phyloP scores from a whole-genome alignment of 371 early-diverging fungal species.

The Mortierella sp. region DNA sequence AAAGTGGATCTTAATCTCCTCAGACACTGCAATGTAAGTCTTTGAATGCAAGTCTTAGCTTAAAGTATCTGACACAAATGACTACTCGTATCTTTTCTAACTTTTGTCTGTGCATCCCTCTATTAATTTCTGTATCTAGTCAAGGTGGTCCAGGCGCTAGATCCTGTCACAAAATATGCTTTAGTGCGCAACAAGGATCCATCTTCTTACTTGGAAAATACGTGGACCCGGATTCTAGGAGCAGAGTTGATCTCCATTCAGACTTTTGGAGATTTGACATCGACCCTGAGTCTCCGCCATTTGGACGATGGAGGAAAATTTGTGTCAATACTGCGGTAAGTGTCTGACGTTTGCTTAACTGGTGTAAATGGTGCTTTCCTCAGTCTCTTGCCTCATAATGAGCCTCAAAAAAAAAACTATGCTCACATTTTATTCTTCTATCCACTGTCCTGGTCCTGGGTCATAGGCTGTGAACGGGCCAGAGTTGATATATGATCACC shows the following conservation, averaged over 20 bases:
- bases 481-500: slow-evolving; percentile 91
- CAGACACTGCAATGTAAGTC: slow-evolving; percentile 75
- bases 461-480: slow-evolving; percentile 83
- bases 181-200: slow-evolving; percentile 76
- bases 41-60: too few relatives aligned
- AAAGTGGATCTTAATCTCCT: slow-evolving; percentile 79
- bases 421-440: neutral
- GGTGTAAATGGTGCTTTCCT: too few relatives aligned
- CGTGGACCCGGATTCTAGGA: slow-evolving; percentile 77
- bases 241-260: slow-evolving; percentile 69
- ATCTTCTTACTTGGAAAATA: slow-evolving; percentile 91
- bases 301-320: slow-evolving; percentile 77
- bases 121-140: slow-evolving; percentile 45
- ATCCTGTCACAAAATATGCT: slow-evolving; percentile 94
- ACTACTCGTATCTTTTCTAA: neutral
- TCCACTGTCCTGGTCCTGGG: neutral
- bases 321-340: slow-evolving; percentile 78
- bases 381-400: neutral
- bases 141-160: slow-evolving; percentile 90
- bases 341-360: too few relatives aligned
- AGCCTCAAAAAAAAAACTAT: too few relatives aligned
- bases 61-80: neutral
- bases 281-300: slow-evolving; percentile 49
- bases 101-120: neutral
- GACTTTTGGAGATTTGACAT: slow-evolving; percentile 93